Evolutionary conservation across 768 basidiomycete species (phyloP).

Genomic region (Inosperma sp.): DNA sequence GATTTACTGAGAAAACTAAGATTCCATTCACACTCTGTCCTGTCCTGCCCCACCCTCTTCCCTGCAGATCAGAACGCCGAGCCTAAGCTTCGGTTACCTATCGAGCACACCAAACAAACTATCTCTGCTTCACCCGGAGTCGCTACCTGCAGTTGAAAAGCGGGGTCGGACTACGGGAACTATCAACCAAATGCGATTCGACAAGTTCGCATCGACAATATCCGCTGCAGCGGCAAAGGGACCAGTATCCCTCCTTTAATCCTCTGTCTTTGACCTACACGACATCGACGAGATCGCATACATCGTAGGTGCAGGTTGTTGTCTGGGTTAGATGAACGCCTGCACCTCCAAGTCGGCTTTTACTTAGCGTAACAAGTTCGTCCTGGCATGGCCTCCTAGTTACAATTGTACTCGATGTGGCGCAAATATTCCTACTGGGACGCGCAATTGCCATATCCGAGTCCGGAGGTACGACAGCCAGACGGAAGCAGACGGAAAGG

Average conservation of each 20-base stretch:
- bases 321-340: slow-evolving; percentile 66
- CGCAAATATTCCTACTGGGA: too few species aligned
- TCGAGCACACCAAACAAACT: slow-evolving; percentile 93
- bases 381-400: too few species aligned
- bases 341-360: slow-evolving; percentile 48
- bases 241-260: slow-evolving; percentile 48
- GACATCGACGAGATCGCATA: slow-evolving; percentile 78
- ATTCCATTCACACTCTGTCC: slow-evolving; percentile 62
- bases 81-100: slow-evolving; percentile 87
- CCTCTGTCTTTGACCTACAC: slow-evolving; percentile 50
- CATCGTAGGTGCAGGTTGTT: slow-evolving; percentile 66
- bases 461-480: too few species aligned
- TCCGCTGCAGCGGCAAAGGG: slow-evolving; percentile 53
- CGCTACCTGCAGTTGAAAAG: slow-evolving; percentile 88
- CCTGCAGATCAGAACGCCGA: slow-evolving; percentile 70
- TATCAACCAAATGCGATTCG: slow-evolving; percentile 50
- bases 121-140: slow-evolving; percentile 82
- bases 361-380: too few species aligned
- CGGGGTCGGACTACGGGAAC: slow-evolving; percentile 82
- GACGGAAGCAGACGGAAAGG: too few species aligned
- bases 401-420: too few species aligned
- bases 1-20: slow-evolving; percentile 96
- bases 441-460: too few species aligned
- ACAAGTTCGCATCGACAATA: slow-evolving; percentile 55
- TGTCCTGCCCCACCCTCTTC: slow-evolving; percentile 29